phyloP scores from a whole-genome alignment of 352 stramenopile genomes.

The Globisporangium mamillatum region DNA sequence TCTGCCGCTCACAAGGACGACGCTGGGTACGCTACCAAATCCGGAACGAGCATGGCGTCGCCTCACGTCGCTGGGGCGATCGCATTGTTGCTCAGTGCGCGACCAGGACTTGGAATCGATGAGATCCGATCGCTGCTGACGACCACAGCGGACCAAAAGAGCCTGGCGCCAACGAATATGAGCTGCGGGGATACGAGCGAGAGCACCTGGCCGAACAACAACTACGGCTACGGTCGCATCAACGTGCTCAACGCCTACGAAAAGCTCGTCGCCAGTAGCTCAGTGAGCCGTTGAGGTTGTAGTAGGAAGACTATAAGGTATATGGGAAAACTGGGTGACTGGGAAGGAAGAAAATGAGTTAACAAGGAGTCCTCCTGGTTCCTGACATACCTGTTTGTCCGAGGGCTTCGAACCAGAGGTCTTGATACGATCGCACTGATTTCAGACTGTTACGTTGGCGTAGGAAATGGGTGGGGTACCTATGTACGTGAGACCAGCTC shows the following conservation, averaged over 20 bases:
- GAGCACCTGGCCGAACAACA: conserved; percentile 24
- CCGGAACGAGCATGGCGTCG: conserved; percentile 55
- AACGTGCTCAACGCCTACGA: conserved; percentile 20
- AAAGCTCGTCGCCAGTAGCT: neutral
- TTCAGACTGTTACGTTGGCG: neutral
- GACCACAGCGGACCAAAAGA: conserved; percentile 14
- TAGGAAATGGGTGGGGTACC: neutral
- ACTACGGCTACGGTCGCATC: conserved; percentile 23
- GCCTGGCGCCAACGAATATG: conserved; percentile 9
- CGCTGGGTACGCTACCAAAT: conserved; percentile 33
- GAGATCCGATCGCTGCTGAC: conserved; percentile 18
- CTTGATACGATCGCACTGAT: neutral
- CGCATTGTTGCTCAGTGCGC: conserved; percentile 39
- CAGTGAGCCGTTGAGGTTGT: neutral
- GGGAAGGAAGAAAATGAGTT: neutral
- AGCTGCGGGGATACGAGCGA: conserved; percentile 10
- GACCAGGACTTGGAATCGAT: conserved; percentile 30
- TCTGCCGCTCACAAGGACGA: conserved; percentile 39
- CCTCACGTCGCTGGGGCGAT: conserved; percentile 49
- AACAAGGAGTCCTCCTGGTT: no score
- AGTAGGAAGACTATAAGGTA: neutral
- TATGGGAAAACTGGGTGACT: neutral
- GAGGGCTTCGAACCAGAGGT: no score
- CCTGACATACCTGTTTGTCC: no score
- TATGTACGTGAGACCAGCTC: neutral